Evolutionary conservation across 2,329 filamentous ascomycete species (phyloP).

Genomic region (Ilyonectria mors-panacis): DNA sequence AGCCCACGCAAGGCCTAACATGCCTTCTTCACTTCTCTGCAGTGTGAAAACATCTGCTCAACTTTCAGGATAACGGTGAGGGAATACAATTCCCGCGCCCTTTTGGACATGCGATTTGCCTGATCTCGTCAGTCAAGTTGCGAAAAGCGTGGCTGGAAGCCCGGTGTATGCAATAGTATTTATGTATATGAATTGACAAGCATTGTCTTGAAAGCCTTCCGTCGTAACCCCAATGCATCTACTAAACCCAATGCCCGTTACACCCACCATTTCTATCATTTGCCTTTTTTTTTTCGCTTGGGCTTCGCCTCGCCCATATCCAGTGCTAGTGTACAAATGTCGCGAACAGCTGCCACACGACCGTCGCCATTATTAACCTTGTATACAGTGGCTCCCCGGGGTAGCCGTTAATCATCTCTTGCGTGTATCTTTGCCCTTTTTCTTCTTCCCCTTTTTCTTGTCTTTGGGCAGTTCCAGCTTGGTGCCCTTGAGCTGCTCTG

Average conservation of each 20-base stretch:
- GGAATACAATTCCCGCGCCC: constrained; percentile 38
- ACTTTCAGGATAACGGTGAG: constrained; percentile 43
- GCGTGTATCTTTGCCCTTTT: constrained; percentile 70
- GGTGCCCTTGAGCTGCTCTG: constrained; percentile 70
- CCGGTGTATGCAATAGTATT: constrained; percentile 34
- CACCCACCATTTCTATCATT: constrained; percentile 27
- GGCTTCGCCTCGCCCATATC: constrained; percentile 10
- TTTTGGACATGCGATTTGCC: constrained; percentile 35
- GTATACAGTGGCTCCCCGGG: constrained; percentile 27
- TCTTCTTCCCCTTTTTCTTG: constrained; percentile 74
- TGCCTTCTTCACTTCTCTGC: constrained; percentile 30
- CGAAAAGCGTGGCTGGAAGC: constrained; percentile 34
- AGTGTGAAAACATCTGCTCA: constrained; percentile 23
- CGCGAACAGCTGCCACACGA: constrained; percentile 13
- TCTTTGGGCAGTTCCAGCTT: constrained; percentile 75
- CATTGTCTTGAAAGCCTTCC: constrained; percentile 11
- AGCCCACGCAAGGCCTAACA: constrained; percentile 21
- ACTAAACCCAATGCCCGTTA: constrained; percentile 23
- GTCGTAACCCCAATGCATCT: constrained; percentile 23
- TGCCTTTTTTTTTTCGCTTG: constrained; percentile 19
- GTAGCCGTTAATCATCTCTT: constrained; percentile 56
- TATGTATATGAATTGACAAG: constrained; percentile 32
- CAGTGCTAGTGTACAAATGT: constrained; percentile 31
- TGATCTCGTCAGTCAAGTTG: constrained; percentile 27
- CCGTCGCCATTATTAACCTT: constrained; percentile 25